Percentiles rank a stretch among this genome's conserved stretches.
Evolutionary conservation across 2,329 filamentous ascomycete genomes (phyloP).

Genomic region (Scedosporium aurantiacum): DNA sequence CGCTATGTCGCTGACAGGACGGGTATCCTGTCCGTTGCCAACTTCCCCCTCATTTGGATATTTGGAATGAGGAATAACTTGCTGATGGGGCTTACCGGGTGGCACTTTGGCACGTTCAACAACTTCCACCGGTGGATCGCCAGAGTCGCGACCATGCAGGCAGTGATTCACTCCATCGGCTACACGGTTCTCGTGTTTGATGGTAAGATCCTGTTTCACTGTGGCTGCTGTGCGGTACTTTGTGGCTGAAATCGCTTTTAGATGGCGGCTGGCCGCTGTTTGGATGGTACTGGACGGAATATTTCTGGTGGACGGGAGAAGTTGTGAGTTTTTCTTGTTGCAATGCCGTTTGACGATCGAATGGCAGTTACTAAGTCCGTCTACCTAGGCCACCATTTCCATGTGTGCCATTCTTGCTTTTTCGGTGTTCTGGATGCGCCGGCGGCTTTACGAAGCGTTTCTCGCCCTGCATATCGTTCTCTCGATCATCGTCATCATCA

Average conservation of each 20-base stretch:
- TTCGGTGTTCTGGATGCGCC: constrained; percentile 40
- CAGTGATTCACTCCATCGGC: constrained; percentile 49
- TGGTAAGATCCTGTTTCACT: constrained; percentile 14
- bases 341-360: neutral
- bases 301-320: constrained; percentile 40
- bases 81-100: constrained; percentile 55
- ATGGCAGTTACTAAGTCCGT: neutral
- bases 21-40: constrained; percentile 52
- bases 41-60: constrained; percentile 54
- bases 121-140: constrained; percentile 59
- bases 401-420: constrained; percentile 35
- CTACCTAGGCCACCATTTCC: constrained; percentile 24
- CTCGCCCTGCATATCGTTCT: constrained; percentile 39
- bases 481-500: constrained; percentile 35
- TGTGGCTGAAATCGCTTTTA: constrained; percentile 7
- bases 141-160: constrained; percentile 48
- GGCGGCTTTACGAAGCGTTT: constrained; percentile 41
- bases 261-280: constrained; percentile 28
- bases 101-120: constrained; percentile 57
- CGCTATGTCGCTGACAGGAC: constrained; percentile 53
- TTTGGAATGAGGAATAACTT: constrained; percentile 58
- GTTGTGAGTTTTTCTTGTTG: constrained; percentile 22
- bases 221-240: neutral
- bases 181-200: constrained; percentile 38
- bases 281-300: constrained; percentile 24